Evolutionary conservation across 148 eudicot species (phyloP), one percentile per base, ranked within the genome.

Genomic region (Rhododendron ovatum): DNA sequence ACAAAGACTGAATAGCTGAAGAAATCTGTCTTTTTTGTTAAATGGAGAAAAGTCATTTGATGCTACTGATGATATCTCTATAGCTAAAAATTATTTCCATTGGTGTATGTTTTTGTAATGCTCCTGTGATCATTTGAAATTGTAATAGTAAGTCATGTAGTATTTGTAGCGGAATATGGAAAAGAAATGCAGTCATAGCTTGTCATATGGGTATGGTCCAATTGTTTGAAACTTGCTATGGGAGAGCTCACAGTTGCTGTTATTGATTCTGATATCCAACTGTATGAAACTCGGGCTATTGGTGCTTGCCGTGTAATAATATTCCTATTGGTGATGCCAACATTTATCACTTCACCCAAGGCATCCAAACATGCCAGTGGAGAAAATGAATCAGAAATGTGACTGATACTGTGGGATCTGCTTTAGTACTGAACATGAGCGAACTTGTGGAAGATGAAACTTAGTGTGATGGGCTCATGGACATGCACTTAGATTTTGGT

Each of bases 391-490:
- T 80, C 26, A 53, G 65, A 51, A 80, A 30, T 80, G 22, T 48
- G 39, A 80, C 39, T 80, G 39, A 80, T 28, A 41, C 24, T 41
- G 8, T 41, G 45, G 45, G 45, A 7, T 47, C 14, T 78, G 50
- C 50, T 47, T 7, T 47, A 47, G 45, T 47, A 47, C 22, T 47
- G 82, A 20, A n/a, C 47, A 47, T 51, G 13, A 7, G 24, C 65
- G 43, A 81, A 17, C 83, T 80, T 51, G 71, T 57, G 71, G 39
- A 81, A 30, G 83, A 55, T 81, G 45, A 57, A 55, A 57, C 47
- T 9, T 20, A 33, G 83, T 55, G 69, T 80, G 61, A 48, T 37
- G 33, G 28, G 35, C 22, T 55, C 30, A 61, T 7, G 17, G 39
- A 50, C n/a, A 80, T 37, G 73, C 74, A 37, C 73, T 82, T 59